These are phyloP conservation scores for Hymenoscyphus fraxineus DNA, from an alignment of 2,329 filamentous ascomycete species.

Conservation along the genomic window DNA sequence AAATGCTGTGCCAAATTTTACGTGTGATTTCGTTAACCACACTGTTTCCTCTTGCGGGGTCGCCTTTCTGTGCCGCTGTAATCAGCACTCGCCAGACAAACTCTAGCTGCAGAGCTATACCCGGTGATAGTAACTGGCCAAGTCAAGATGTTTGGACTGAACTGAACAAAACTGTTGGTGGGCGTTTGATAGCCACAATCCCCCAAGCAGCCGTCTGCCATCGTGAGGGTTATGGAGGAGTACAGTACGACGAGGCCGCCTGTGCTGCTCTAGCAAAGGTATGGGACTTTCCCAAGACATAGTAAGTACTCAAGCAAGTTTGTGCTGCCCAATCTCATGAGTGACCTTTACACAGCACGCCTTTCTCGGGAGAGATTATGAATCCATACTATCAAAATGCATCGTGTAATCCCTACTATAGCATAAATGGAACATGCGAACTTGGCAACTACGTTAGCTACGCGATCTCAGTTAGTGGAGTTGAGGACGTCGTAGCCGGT, in stretches of 20 bases:
- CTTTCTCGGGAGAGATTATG: conserved; percentile 32
- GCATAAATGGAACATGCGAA: conserved; percentile 28
- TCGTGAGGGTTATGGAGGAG: conserved; percentile 23
- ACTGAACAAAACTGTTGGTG: conserved; percentile 45
- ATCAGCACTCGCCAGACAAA: no score
- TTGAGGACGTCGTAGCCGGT: conserved; percentile 4
- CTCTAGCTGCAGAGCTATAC: background rate
- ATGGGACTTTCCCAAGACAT: background rate
- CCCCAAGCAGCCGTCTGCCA: conserved; percentile 31
- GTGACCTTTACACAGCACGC: background rate
- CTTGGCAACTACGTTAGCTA: conserved; percentile 12
- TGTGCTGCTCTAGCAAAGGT: conserved; percentile 29
- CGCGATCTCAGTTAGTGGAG: conserved; percentile 20
- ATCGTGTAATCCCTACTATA: background rate
- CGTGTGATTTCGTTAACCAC: no score
- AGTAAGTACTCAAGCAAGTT: no score
- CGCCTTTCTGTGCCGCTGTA: no score
- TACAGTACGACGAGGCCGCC: conserved; percentile 22
- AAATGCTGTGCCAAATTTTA: no score
- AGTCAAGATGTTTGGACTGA: conserved; percentile 41
- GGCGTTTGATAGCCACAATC: conserved; percentile 35
- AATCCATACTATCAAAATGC: background rate
- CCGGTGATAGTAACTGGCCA: conserved; percentile 41
- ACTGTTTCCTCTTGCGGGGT: no score
- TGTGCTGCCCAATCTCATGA: no score